Conservation (phyloP, 768 basidiomycete genomes). For the Russula compacta region DNA sequence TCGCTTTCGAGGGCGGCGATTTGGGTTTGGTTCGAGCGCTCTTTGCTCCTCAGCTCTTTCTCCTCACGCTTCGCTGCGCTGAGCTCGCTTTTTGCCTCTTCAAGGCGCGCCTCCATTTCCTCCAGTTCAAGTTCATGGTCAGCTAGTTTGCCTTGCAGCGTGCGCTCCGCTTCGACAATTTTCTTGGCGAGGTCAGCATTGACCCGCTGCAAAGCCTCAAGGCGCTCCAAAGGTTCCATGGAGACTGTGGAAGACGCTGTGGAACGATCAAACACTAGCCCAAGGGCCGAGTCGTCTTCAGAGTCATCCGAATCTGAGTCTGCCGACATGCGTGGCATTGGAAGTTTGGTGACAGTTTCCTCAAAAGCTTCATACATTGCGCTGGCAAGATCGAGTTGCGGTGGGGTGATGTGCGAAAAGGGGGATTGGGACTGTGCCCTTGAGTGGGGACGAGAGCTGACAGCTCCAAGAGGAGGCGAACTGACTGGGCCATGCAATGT, state of each 20-base stretch:
- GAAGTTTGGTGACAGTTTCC: constrained; percentile 43
- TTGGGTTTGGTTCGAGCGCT: constrained; percentile 61
- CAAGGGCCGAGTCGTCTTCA: constrained; percentile 42
- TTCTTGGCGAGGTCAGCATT: constrained; percentile 73
- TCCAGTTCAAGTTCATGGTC: constrained; percentile 82
- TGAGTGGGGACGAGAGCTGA: constrained; percentile 54
- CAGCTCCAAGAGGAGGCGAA: constrained; percentile 34
- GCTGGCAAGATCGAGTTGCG: constrained; percentile 32
- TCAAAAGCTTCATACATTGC: constrained; percentile 34
- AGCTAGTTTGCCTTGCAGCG: constrained; percentile 51
- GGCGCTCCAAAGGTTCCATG: constrained; percentile 59
- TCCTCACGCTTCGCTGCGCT: constrained; percentile 80
- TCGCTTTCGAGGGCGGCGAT: constrained; percentile 70
- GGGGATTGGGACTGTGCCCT: constrained; percentile 43
- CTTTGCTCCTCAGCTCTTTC: constrained; percentile 83
- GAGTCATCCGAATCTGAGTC: constrained; percentile 41
- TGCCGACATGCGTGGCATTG: constrained; percentile 43
- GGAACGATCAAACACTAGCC: constrained; percentile 53
- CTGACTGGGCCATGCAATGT: constrained; percentile 25
- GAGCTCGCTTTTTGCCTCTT: constrained; percentile 71
- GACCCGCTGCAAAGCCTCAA: constrained; percentile 63
- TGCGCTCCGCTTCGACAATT: constrained; percentile 64
- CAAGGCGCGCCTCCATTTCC: constrained; percentile 66
- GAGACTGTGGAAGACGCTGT: constrained; percentile 56
- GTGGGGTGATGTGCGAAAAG: constrained; percentile 32